Evolutionary conservation across 2,329 filamentous ascomycete species (phyloP).

Genomic region (Amesomyces nigricolor): DNA sequence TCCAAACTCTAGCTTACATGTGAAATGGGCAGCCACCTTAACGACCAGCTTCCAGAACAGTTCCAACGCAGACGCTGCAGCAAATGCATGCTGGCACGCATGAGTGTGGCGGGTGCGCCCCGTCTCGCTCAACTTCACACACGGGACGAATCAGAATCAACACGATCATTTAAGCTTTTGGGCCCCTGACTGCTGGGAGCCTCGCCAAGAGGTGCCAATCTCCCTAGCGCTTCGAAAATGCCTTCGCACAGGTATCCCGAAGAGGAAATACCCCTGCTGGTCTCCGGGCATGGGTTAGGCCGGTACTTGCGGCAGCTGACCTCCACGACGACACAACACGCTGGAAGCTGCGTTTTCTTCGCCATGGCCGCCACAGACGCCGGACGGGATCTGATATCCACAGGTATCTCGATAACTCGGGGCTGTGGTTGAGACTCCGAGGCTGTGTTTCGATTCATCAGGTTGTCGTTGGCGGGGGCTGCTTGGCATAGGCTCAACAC

Average conservation of each 20-base stretch:
- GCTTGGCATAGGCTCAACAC: conserved; percentile 13
- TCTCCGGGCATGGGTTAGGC: conserved; percentile 9
- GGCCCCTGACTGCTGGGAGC: conserved; percentile 15
- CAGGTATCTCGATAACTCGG: conserved; percentile 16
- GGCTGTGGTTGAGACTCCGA: conserved; percentile 18
- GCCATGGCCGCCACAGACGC: conserved; percentile 2
- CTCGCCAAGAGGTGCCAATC: conserved; percentile 18
- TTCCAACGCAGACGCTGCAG: background rate
- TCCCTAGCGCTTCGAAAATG: conserved; percentile 11
- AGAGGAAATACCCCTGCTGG: conserved; percentile 22
- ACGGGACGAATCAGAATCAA: conserved; percentile 8
- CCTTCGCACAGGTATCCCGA: conserved; percentile 27
- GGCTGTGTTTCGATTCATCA: conserved; percentile 18
- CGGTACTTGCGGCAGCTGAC: conserved; percentile 3
- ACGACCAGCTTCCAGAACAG: conserved; percentile 12
- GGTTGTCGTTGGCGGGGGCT: conserved; percentile 7
- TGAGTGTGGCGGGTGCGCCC: background rate
- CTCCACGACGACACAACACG: background rate
- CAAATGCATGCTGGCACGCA: background rate
- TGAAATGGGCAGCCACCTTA: conserved; percentile 7
- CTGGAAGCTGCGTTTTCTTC: background rate
- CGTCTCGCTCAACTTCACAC: conserved; percentile 4
- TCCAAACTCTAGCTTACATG: background rate
- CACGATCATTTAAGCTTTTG: conserved; percentile 19
- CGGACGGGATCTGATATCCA: background rate